Evolutionary conservation across 2,329 filamentous ascomycete genomes (phyloP).

Genomic region (Leptographium procerum): DNA sequence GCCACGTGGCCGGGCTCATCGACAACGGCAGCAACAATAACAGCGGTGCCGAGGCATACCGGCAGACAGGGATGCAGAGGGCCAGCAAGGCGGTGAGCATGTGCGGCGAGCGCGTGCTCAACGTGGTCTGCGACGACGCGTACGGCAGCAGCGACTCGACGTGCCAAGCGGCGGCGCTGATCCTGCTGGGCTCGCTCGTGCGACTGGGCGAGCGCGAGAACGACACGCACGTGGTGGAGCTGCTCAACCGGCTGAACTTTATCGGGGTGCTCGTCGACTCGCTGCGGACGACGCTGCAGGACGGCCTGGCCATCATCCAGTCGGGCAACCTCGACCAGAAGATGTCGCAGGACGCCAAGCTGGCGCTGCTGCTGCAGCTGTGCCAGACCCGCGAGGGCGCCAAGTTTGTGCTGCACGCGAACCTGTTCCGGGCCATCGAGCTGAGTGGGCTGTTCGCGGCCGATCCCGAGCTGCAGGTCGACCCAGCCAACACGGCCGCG

Average conservation of each 20-base stretch:
- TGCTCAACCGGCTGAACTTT: conserved; percentile 79
- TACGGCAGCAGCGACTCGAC: conserved; percentile 69
- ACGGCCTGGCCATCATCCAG: conserved; percentile 42
- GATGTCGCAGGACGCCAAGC: conserved; percentile 54
- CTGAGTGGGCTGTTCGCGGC: conserved; percentile 76
- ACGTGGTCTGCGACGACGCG: conserved; percentile 85
- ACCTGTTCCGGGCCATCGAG: conserved; percentile 71
- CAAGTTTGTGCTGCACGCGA: conserved; percentile 75
- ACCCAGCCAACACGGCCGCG: conserved; percentile 46
- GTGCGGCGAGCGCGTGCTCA: conserved; percentile 68
- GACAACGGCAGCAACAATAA: conserved; percentile 10
- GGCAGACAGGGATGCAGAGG: conserved; percentile 32
- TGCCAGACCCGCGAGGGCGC: conserved; percentile 78
- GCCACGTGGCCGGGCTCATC: conserved; percentile 64
- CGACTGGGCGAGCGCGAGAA: conserved; percentile 60
- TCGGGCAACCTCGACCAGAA: conserved; percentile 27
- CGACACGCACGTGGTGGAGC: conserved; percentile 64
- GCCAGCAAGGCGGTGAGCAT: conserved; percentile 60
- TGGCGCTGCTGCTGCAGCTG: conserved; percentile 73
- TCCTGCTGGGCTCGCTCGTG: conserved; percentile 71
- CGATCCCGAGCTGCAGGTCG: conserved; percentile 83
- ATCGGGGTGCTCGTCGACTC: conserved; percentile 83
- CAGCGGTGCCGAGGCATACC: background rate
- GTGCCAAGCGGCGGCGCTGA: conserved; percentile 74
- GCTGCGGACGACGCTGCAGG: conserved; percentile 63